These are phyloP conservation scores for Plenodomus tracheiphilus DNA, from an alignment of 2,329 filamentous ascomycete genomes.

Conservation along the genomic window DNA sequence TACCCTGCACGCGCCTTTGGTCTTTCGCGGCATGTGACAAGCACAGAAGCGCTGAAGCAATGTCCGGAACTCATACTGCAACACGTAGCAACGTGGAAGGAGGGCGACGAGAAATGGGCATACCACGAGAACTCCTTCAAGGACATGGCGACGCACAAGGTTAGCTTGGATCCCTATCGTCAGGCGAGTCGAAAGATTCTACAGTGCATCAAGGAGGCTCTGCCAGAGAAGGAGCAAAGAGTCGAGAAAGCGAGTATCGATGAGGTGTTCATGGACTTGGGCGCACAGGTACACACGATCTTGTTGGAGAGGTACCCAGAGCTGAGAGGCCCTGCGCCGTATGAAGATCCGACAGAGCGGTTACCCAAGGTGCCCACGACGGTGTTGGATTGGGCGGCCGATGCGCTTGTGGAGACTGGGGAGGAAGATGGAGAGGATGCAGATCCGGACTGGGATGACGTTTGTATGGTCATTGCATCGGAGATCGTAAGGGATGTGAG, in stretches of 20 bases:
- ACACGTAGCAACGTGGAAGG: constrained; percentile 93
- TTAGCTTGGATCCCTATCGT: constrained; percentile 90
- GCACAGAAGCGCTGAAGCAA: constrained; percentile 79
- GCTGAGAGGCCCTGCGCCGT: constrained; percentile 67
- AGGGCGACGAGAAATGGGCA: constrained; percentile 88
- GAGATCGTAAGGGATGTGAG: constrained; percentile 84
- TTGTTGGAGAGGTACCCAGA: constrained; percentile 78
- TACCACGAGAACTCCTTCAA: constrained; percentile 81
- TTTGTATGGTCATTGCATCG: constrained; percentile 81
- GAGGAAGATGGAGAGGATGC: constrained; percentile 71
- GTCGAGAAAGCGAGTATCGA: constrained; percentile 96
- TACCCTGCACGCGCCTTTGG: constrained; percentile 85
- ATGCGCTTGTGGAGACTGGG: constrained; percentile 80
- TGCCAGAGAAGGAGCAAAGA: constrained; percentile 68
- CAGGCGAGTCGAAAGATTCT: constrained; percentile 83
- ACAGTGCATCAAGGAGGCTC: constrained; percentile 71
- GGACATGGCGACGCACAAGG: constrained; percentile 86
- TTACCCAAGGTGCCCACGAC: constrained; percentile 74
- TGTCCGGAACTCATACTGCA: constrained; percentile 85
- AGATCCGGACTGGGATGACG: constrained; percentile 95
- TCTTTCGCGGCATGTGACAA: constrained; percentile 76
- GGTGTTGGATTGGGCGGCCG: constrained; percentile 79
- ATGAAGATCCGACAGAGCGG: constrained; percentile 70
- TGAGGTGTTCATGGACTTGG: constrained; percentile 93
- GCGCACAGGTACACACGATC: constrained; percentile 76